Conservation (phyloP, 108 stramenopile species). For the Nannochloropsis oceanica region DNA sequence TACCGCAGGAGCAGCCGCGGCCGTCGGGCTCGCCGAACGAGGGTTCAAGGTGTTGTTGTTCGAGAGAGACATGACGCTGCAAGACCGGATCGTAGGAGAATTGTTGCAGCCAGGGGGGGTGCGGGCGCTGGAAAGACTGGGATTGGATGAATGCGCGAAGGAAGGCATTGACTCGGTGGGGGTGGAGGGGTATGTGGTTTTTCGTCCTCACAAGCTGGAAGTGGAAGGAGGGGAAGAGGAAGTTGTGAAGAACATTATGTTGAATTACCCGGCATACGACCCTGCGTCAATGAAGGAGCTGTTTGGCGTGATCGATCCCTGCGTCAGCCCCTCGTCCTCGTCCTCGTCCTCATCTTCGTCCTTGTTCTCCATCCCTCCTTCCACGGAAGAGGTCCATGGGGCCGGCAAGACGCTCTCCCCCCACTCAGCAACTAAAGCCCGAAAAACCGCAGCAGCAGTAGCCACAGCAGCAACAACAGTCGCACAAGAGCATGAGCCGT, state of each 20-base stretch:
- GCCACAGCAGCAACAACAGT: no score
- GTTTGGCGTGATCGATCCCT: slow-evolving; percentile 8
- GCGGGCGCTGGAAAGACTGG: slow-evolving; percentile 31
- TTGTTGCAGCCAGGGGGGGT: slow-evolving; percentile 41
- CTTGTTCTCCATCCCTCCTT: background rate
- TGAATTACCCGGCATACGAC: slow-evolving; percentile 28
- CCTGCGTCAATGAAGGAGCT: slow-evolving; percentile 8
- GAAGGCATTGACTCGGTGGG: slow-evolving; percentile 16
- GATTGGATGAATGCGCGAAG: slow-evolving; percentile 29
- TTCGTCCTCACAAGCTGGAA: background rate
- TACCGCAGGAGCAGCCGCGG: background rate
- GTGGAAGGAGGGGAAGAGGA: background rate
- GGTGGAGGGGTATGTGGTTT: slow-evolving; percentile 35
- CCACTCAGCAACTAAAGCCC: background rate
- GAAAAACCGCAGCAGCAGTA: no score
- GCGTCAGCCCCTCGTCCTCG: background rate
- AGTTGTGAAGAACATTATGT: background rate
- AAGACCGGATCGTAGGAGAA: slow-evolving; percentile 40
- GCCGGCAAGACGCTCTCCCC: background rate
- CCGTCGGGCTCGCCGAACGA: background rate
- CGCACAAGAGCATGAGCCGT: no score
- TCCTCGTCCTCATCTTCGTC: background rate
- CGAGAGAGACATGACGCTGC: slow-evolving; percentile 1
- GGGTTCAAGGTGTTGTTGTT: background rate
- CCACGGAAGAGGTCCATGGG: background rate